Evolutionary conservation across 1,284 basidiomycete genomes (phyloP).

Genomic region (Singerocomus rubriflavus): DNA sequence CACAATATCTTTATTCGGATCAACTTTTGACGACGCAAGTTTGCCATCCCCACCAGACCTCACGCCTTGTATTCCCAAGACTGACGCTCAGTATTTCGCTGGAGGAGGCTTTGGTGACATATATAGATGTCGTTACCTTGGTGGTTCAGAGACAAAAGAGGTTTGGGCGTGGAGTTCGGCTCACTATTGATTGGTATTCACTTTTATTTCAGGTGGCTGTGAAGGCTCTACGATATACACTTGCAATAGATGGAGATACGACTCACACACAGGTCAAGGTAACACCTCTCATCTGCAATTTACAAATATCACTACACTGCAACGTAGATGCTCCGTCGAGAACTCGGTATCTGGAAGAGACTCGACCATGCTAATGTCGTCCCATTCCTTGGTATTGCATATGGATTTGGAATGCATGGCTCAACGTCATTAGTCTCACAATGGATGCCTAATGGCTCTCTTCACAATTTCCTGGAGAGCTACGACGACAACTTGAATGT

Average conservation of each 20-base stretch:
- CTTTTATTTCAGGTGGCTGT: conserved; percentile 18
- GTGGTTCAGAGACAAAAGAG: neutral
- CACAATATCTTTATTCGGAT: too few relatives aligned
- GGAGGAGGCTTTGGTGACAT: conserved; percentile 11
- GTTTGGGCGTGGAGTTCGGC: neutral
- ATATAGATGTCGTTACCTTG: conserved; percentile 2
- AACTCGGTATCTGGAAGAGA: conserved; percentile 22
- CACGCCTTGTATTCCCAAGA: neutral
- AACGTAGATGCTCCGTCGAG: conserved; percentile 14
- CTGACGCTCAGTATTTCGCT: neutral
- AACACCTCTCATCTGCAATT: neutral
- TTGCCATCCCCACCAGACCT: neutral
- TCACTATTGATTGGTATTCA: neutral
- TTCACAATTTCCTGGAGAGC: conserved; percentile 7
- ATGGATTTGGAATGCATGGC: conserved; percentile 14
- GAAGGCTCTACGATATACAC: conserved; percentile 9
- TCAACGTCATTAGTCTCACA: conserved; percentile 16
- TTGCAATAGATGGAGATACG: neutral
- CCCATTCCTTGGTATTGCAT: conserved; percentile 13
- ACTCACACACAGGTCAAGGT: conserved; percentile 3
- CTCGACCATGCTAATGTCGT: conserved; percentile 11
- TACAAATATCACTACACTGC: neutral
- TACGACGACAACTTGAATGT: neutral
- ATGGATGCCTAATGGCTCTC: conserved; percentile 20
- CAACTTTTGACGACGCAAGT: too few relatives aligned